A percentile compares a stretch with the other conserved stretches of the same genome.
These are phyloP conservation scores for Boletus pseudo-olivaceus DNA, from an alignment of 768 basidiomycete genomes.

Conservation along the genomic window DNA sequence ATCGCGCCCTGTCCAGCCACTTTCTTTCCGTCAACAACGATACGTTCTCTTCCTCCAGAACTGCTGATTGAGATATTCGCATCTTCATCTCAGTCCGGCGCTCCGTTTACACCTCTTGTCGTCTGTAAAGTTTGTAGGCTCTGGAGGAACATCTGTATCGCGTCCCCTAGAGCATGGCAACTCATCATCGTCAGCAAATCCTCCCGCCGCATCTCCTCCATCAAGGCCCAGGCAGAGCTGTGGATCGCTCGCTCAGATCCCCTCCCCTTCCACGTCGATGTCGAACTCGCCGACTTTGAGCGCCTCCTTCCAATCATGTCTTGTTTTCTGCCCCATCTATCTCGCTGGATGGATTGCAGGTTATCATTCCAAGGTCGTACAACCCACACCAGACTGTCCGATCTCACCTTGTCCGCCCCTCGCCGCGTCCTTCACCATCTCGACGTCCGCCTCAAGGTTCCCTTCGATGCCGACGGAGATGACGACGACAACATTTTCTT, in stretches of 20 bases:
- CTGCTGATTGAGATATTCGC: conserved; percentile 61
- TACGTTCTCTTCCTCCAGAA: conserved; percentile 51
- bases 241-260: conserved; percentile 55
- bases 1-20: neutral
- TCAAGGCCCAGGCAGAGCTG: conserved; percentile 46
- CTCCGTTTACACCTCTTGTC: conserved; percentile 46
- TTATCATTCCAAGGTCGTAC: conserved; percentile 37
- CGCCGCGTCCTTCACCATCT: conserved; percentile 30
- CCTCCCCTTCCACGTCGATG: conserved; percentile 51
- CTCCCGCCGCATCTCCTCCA: conserved; percentile 31
- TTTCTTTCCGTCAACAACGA: neutral
- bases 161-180: conserved; percentile 62
- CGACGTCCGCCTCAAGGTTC: conserved; percentile 20
- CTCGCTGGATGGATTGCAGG: conserved; percentile 55
- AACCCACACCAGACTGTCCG: conserved; percentile 28
- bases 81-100: conserved; percentile 36
- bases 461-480: conserved; percentile 19
- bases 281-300: conserved; percentile 47
- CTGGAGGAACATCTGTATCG: conserved; percentile 55
- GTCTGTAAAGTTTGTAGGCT: conserved; percentile 52
- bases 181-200: conserved; percentile 49
- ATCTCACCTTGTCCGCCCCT: conserved; percentile 18
- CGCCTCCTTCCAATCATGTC: conserved; percentile 60
- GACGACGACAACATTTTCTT: conserved; percentile 28
- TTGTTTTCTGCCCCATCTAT: conserved; percentile 52